A percentile compares a stretch with the other conserved stretches of the same genome.
Conservation (phyloP, 2,329 filamentous ascomycete species). For the Fusarium zealandicum region DNA sequence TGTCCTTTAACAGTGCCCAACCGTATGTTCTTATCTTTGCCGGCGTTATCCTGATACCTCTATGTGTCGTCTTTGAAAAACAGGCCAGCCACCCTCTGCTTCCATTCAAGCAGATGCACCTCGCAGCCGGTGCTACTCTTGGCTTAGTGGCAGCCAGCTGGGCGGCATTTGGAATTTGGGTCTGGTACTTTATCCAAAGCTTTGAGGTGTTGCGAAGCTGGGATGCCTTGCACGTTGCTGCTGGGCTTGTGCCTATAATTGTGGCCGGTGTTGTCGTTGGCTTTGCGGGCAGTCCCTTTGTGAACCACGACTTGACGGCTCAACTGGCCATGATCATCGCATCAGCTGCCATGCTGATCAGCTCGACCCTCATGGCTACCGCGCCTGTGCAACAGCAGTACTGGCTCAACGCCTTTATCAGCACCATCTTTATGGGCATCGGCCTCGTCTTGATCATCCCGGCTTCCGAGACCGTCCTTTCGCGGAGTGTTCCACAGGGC, state of each 20-base stretch:
- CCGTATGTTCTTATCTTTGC: constrained; percentile 33
- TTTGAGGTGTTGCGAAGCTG: constrained; percentile 36
- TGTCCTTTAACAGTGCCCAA: constrained; percentile 24
- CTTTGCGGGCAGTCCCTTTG: constrained; percentile 27
- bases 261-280: constrained; percentile 27
- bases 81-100: constrained; percentile 35
- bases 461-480: constrained; percentile 29
- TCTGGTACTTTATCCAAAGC: constrained; percentile 39
- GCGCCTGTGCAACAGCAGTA: constrained; percentile 34
- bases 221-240: constrained; percentile 30
- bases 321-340: constrained; percentile 29
- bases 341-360: constrained; percentile 27
- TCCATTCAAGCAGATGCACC: constrained; percentile 33
- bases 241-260: constrained; percentile 35
- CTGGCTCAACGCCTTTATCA: constrained; percentile 39
- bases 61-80: constrained; percentile 30
- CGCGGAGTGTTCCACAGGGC: constrained; percentile 32
- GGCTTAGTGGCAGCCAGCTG: constrained; percentile 31
- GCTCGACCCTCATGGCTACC: constrained; percentile 36
- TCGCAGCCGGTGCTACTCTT: constrained; percentile 23
- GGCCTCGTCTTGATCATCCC: constrained; percentile 37
- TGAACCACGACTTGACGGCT: constrained; percentile 25
- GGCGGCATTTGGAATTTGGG: constrained; percentile 38
- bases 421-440: constrained; percentile 37
- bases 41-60: constrained; percentile 23